These are phyloP conservation scores for Chrysanthemum makinoi DNA, from an alignment of 129 eudicot species.

Conservation along the genomic window DNA sequence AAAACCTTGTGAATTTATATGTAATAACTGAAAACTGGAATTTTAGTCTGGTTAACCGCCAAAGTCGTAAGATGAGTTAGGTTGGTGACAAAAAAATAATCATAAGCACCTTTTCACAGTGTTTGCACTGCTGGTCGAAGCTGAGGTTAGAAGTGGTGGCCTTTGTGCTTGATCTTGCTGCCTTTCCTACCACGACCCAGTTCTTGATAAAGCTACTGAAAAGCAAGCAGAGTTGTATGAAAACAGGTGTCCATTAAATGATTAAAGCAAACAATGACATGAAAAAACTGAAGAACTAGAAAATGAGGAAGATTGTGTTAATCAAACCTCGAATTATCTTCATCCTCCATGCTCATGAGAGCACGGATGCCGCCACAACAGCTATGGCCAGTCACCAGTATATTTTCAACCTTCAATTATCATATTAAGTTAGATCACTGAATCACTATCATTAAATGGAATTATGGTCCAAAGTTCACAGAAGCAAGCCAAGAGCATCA, in stretches of 20 bases:
- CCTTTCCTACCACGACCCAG: conserved; percentile 79
- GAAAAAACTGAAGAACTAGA: neutral
- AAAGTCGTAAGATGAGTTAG: conserved; percentile 7
- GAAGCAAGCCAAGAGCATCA: too few relatives aligned
- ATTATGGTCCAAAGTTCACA: conserved; percentile 3
- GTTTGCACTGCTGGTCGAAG: conserved; percentile 84
- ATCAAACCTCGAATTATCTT: conserved; percentile 60
- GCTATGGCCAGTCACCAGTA: conserved; percentile 90
- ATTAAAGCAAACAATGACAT: neutral
- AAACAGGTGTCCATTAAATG: conserved; percentile 2
- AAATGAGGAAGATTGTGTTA: neutral
- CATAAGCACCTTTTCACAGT: conserved; percentile 81
- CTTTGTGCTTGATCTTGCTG: conserved; percentile 67
- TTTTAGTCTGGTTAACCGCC: neutral
- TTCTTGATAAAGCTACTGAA: conserved; percentile 84
- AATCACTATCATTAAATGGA: neutral
- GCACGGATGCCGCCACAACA: conserved; percentile 97
- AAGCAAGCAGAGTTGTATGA: conserved; percentile 7
- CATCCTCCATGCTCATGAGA: conserved; percentile 84
- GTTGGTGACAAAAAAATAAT: neutral
- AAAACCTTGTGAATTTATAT: neutral
- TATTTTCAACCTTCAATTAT: conserved; percentile 67
- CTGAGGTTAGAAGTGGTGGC: conserved; percentile 68
- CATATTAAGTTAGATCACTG: neutral
- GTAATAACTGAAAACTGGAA: neutral